Evolutionary conservation across 331 rosid species (phyloP).

Genomic region (Ulmus americana): DNA sequence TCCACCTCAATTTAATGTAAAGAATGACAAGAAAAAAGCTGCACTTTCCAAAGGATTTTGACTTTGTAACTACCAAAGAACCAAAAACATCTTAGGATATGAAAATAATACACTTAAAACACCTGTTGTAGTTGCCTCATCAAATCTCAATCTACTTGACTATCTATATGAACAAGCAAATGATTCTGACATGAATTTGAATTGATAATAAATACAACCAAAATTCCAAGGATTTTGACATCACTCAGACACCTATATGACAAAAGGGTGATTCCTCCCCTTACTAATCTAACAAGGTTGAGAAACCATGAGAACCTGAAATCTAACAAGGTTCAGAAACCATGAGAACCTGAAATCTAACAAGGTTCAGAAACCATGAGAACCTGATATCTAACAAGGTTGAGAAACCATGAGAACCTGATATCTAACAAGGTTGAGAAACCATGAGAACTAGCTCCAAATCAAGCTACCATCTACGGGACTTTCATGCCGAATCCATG

Average conservation of each 20-base stretch:
- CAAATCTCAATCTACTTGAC: slow-evolving; percentile 3
- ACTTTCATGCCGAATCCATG: slow-evolving; percentile 53
- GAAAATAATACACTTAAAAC: neutral
- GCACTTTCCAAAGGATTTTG: neutral
- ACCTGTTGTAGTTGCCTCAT: neutral
- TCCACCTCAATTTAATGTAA: too few relatives aligned
- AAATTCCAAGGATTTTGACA: slow-evolving; percentile 4
- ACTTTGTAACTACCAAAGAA: neutral
- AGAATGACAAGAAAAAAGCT: neutral
- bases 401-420: neutral
- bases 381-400: slow-evolving; percentile 1
- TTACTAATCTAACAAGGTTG: too few relatives aligned
- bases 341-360: too few relatives aligned
- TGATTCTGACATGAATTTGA: neutral
- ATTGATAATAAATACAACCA: neutral
- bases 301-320: too few relatives aligned
- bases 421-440: slow-evolving; percentile 1
- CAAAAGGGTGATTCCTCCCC: neutral
- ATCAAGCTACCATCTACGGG: slow-evolving; percentile 26
- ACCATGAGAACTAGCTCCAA: neutral
- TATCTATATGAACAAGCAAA: neutral
- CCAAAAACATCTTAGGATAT: neutral
- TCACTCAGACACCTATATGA: neutral
- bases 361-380: too few relatives aligned
- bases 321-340: slow-evolving; percentile 2